Evolutionary conservation across 257 asterid species (phyloP), one percentile per base, ranked within the genome.

Genomic region (Scutellaria baicalensis): DNA sequence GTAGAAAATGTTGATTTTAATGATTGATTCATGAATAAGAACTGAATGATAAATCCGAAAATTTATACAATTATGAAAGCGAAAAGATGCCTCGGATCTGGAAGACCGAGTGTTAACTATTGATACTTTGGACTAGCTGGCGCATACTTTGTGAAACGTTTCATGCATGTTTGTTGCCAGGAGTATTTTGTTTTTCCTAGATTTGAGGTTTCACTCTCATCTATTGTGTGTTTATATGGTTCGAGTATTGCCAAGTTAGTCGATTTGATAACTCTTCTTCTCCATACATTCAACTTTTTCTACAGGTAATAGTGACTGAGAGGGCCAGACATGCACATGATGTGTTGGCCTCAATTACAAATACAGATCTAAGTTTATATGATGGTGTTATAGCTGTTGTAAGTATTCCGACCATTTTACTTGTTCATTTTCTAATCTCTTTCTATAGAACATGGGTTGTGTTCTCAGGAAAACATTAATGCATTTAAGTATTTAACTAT

Each of bases 321-420:
- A 89, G 96, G 81, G 88, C 92, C 13, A 93, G 96, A 6, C 97
- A 94, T 72, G 99, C 97, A 69, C 83, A 82, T 71, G 96, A 91
- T 65, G 77, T 84, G 64, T 65, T 94, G 90, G 77, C 95, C 68
- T 85, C 91, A 64, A 83, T 86, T 71, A 63, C 96, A 68, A 80
- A 79, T 75, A 77, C 62, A 71, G 96, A 91, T 81, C 96, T 94
- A 68, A 62, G 71, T 73, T 77, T 73, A 71, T 94, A 85, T 76
- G 96, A 94, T 78, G 99, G 99, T 10, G 95, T 88, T 42, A 56
- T 94, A 71, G 90, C 96, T 61, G 96, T 94, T 78, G 99, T 94
- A 84, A 93, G 99, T 83, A 66, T 49, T 64, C 75, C 35, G n/a
- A 45, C 48, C 68, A 21, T 47, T 72, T 72, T 11, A 16, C 56